Evolutionary conservation across 805 yeast genomes (phyloP), one percentile per base, ranked within the genome.

Genomic region (Zygotorulaspora chibaensis): DNA sequence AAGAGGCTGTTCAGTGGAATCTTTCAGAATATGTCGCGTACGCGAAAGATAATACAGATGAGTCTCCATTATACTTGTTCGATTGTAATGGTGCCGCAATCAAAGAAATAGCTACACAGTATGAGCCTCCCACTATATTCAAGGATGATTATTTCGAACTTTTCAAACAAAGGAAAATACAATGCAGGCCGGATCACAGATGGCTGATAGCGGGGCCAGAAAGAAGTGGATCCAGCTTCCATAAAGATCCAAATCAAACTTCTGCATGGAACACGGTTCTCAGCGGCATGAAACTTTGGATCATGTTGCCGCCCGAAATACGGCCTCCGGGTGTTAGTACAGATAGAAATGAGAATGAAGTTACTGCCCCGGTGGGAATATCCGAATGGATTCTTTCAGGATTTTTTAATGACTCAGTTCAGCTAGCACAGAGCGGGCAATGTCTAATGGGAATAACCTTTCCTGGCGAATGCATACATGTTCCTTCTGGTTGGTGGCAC

Each of bases 401-500:
- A 0, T 89, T 84, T 55, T 87, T 80, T 70, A 79, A 82, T 51
- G 93, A 84, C 59, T 73, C 83, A 3, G 66, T 79, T 15, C 75
- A 73, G 48, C 59, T 83, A 37, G 76, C 79, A 12, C 73, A 75
- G 45, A 50, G 55, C 34, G 61, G 68, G 17, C 72, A 74, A 17
- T 83, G 87, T 54, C 59, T 72, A 16, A 79, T 89, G 16, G 93
- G 87, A 0, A 71, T 89, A 11, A 84, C 95, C 0, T 80, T 79
- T 52, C 84, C 88, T 0, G 91, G 90, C 5, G 95, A 90, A 61
- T 83, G 88, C 49, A 77, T 88, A 74, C 80, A 84, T 61, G 97
- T 89, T 7, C 97, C 97, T 2, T 75, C 89, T n/a, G 95, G 95
- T 0, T 89, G 97, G 97, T 89, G 97, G 97, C 97, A 89, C 70